Evolutionary conservation across 2,329 filamentous ascomycete genomes (phyloP), one percentile per base, ranked within the genome.

Genomic region (Venturia asperata): DNA sequence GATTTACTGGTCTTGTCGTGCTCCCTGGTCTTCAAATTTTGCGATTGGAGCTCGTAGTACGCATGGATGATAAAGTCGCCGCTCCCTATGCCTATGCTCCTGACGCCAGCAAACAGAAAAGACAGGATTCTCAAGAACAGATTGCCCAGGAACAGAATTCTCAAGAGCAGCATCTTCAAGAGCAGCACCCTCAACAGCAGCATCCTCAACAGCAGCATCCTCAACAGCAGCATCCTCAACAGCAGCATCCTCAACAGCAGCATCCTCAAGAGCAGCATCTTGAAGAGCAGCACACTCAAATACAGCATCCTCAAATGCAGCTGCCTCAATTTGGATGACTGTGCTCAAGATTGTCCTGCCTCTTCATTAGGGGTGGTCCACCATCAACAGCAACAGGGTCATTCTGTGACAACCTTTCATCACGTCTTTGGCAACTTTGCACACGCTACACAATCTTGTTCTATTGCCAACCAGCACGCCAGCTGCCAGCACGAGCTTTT

Each of bases 1-100:
- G 94, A 64, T 96, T 91, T 73, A 84, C 99, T 27, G 94, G 94
- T 0, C 78, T 97, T 34, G 87, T 99, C 2, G 92, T 97, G 30
- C 85, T 99, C 4, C 94, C 94, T 0, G 92, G 93, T 0, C 81
- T 89, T 69, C 86, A 96, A 74, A 90, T 99, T 69, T 86, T 83
- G 66, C 93, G 89, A 79, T 91, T 99, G 71, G 92, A 97, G 75
- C 81, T 94, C 60, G 92, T 97, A 34, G n/a, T 49, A 45, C n/a
- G 49, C 2, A 19, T n/a, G 45, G 30, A 34, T 34, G 49, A 27
- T 17, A 19, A 19, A 24, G 13, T 15, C 24, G 11, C 2, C 9
- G 24, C 24, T n/a, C 49, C 49, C 30, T 34, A 34, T 34, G 30
- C 6, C 30, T 34, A 34, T 34, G 3, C 3, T 3, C 30, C 30